Conservation (phyloP, 768 basidiomycete species). For the Nidularia pulvinata region DNA sequence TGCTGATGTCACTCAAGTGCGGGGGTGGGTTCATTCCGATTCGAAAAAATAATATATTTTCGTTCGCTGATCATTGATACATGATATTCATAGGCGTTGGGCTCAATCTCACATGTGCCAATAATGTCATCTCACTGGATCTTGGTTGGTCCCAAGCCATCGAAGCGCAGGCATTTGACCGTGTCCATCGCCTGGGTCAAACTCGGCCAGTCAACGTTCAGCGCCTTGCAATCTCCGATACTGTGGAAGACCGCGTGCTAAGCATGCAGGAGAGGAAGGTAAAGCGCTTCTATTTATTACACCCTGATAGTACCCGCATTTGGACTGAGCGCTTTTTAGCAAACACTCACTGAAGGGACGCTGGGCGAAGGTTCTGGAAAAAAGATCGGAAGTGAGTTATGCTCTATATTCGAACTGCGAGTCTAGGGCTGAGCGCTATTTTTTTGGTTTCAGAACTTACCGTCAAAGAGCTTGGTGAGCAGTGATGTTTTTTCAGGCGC, state of each 20-base stretch:
- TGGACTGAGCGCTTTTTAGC: slow-evolving; percentile 18
- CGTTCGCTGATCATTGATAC: background rate
- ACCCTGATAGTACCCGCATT: background rate
- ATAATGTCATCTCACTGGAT: slow-evolving; percentile 64
- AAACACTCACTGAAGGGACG: slow-evolving; percentile 57
- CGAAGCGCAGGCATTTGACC: slow-evolving; percentile 61
- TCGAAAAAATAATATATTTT: background rate
- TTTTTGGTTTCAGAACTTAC: background rate
- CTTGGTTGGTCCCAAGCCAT: slow-evolving; percentile 66
- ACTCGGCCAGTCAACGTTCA: slow-evolving; percentile 46
- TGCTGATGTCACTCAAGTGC: slow-evolving; percentile 67
- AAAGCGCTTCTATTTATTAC: slow-evolving; percentile 3
- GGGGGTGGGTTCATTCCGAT: slow-evolving; percentile 37
- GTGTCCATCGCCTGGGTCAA: slow-evolving; percentile 61
- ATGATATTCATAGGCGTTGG: slow-evolving; percentile 31
- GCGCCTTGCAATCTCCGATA: slow-evolving; percentile 56
- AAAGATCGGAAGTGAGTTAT: slow-evolving; percentile 42
- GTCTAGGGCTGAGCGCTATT: background rate
- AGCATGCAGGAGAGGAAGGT: slow-evolving; percentile 63
- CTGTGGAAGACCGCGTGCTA: slow-evolving; percentile 71
- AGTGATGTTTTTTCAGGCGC: background rate
- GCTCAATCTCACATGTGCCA: slow-evolving; percentile 61
- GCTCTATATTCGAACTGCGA: background rate
- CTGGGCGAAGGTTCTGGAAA: slow-evolving; percentile 64
- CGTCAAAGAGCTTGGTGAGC: background rate